Evolutionary conservation across 2,329 filamentous ascomycete genomes (phyloP), one percentile per base, ranked within the genome.

Genomic region (Aspergillus tanneri): DNA sequence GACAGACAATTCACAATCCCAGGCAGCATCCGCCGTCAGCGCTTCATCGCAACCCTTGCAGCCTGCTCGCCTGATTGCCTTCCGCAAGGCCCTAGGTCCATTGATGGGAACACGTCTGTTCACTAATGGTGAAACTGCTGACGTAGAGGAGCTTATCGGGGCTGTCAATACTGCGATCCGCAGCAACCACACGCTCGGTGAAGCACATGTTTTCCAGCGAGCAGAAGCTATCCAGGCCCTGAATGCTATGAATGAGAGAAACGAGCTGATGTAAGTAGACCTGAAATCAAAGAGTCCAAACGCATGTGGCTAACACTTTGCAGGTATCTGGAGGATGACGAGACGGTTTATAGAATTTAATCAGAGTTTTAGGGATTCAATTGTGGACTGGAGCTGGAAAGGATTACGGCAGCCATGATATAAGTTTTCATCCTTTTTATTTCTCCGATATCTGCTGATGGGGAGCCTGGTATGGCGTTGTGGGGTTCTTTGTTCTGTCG

Each of bases 221-320:
- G 76, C 75, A 0, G 93, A 99, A 71, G 89, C 87, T 0, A 74
- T 86, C 49, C 81, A 85, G 68, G 91, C 90, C 36, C 74, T 99
- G 47, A 82, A 83, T 69, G 84, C 80, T 65, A 85, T 99, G 82
- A 86, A 89, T 61, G 84, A 88, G 56, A 77, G 80, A 60, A 96
- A 96, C 69, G 85, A 92, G 75, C 85, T 99, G 65, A 99, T 99
- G 91, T 92, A 76, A 81, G 88, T 83, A 18, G 12, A 28, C 12
- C 44, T 38, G 39, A 39, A 22, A 38, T 24, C 10, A 25, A 8
- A 16, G 19, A 3, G 14, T 18, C 19, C 12, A 14, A 21, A n/a
- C 36, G 24, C 6, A 30, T 27, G 11, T 23, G 3, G 18, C 39
- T 56, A 47, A 55, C 50, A 55, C 22, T 24, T 42, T 23, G 40